Conservation (phyloP, 495 filamentous ascomycete genomes). For the Trichoderma asperelloides region DNA sequence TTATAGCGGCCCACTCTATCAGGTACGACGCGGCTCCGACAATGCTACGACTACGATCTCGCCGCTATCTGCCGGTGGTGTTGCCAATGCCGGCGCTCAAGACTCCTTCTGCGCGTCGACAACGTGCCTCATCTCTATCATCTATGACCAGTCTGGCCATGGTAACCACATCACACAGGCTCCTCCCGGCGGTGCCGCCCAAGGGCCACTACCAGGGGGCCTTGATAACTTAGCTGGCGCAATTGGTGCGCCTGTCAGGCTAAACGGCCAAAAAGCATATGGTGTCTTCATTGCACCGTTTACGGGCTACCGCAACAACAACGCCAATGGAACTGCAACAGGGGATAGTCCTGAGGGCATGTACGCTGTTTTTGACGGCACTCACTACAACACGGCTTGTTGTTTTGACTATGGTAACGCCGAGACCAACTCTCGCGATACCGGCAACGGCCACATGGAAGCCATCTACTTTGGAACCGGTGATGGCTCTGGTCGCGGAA, state of each 20-base stretch:
- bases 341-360: slow-evolving; percentile 47
- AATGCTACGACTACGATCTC: slow-evolving; percentile 36
- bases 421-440: slow-evolving; percentile 44
- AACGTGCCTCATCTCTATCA: slow-evolving; percentile 49
- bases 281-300: slow-evolving; percentile 49
- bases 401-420: slow-evolving; percentile 58
- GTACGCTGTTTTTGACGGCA: slow-evolving; percentile 52
- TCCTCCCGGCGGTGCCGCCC: slow-evolving; percentile 39
- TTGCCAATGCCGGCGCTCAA: slow-evolving; percentile 48
- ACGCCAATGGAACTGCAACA: slow-evolving; percentile 37
- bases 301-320: slow-evolving; percentile 48
- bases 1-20: slow-evolving; percentile 45
- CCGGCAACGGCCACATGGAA: slow-evolving; percentile 52
- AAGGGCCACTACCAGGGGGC: slow-evolving; percentile 40
- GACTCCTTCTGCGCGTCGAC: slow-evolving; percentile 48
- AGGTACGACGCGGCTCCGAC: slow-evolving; percentile 48
- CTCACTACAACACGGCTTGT: slow-evolving; percentile 48
- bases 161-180: slow-evolving; percentile 51
- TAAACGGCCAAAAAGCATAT: slow-evolving; percentile 51
- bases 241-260: slow-evolving; percentile 44
- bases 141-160: slow-evolving; percentile 51
- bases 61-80: slow-evolving; percentile 38
- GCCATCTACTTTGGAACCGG: slow-evolving; percentile 48
- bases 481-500: slow-evolving; percentile 34
- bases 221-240: slow-evolving; percentile 48